A percentile compares a stretch with the other conserved stretches of the same genome.
Conservation (phyloP, 2,329 filamentous ascomycete genomes). For the Paramyrothecium sp. region DNA sequence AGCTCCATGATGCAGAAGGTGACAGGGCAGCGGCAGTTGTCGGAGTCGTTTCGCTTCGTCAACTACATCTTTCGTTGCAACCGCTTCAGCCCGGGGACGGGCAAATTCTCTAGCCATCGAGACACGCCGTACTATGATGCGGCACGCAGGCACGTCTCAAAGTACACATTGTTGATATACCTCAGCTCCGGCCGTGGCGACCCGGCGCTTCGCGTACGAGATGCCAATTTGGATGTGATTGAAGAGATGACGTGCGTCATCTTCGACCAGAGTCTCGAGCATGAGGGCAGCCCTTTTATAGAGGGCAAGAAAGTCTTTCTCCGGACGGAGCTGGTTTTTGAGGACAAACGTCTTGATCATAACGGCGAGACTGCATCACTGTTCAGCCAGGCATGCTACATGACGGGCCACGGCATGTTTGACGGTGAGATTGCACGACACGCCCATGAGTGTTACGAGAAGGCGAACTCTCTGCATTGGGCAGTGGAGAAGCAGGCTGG, state of each 20-base stretch:
- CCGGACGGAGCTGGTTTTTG: constrained; percentile 2
- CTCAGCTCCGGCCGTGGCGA: not conserved
- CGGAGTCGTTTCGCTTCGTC: not conserved
- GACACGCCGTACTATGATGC: constrained; percentile 2
- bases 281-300: constrained; percentile 1
- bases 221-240: not conserved
- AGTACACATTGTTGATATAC: not conserved
- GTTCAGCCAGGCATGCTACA: constrained; percentile 1
- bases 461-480: constrained; percentile 2
- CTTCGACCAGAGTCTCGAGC: constrained; percentile 1
- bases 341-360: not conserved
- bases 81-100: not conserved
- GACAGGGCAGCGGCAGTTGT: not conserved
- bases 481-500: not conserved
- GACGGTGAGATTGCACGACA: not conserved
- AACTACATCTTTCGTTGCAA: constrained; percentile 2
- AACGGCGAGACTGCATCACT: not conserved
- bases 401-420: constrained; percentile 1
- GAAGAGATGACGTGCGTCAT: constrained; percentile 2
- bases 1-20: not conserved
- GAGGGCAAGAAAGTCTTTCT: constrained; percentile 1
- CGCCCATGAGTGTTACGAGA: constrained; percentile 1
- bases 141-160: constrained; percentile 1
- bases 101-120: not conserved
- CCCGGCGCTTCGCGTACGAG: not conserved